Evolutionary conservation across 2,329 filamentous ascomycete species (phyloP).

Genomic region (Knufia petricola): DNA sequence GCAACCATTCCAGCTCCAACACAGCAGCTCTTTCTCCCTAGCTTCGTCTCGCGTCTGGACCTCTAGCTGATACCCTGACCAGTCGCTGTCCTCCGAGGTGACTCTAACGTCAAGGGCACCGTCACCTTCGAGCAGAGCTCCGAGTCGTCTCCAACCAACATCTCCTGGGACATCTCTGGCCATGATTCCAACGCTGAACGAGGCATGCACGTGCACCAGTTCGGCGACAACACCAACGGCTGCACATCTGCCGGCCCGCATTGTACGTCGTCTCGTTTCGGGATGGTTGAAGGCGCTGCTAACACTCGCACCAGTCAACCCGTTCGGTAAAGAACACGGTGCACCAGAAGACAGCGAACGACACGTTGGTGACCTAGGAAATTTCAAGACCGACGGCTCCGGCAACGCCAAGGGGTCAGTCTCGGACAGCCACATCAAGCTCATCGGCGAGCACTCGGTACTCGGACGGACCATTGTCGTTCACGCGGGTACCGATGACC

Average conservation of each 20-base stretch:
- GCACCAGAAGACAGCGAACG: conserved; percentile 71
- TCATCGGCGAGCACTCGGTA: conserved; percentile 91
- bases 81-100: conserved; percentile 97
- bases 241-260: conserved; percentile 97
- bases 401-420: conserved; percentile 78
- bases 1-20: neutral
- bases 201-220: conserved; percentile 97
- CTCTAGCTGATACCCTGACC: conserved; percentile 20
- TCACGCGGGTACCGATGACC: conserved; percentile 91
- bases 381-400: conserved; percentile 89
- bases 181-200: conserved; percentile 92
- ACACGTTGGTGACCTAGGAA: conserved; percentile 95
- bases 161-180: conserved; percentile 87
- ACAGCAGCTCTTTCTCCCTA: neutral
- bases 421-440: conserved; percentile 76
- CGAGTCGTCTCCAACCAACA: conserved; percentile 71
- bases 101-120: conserved; percentile 88
- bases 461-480: conserved; percentile 93
- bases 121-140: conserved; percentile 88
- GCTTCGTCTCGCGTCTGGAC: neutral
- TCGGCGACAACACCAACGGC: conserved; percentile 99
- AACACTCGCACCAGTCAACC: conserved; percentile 63
- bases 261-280: conserved; percentile 52
- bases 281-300: conserved; percentile 6
- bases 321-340: conserved; percentile 83